Conservation (phyloP, 164 flowering plant species). For the Litsea cubeba region DNA sequence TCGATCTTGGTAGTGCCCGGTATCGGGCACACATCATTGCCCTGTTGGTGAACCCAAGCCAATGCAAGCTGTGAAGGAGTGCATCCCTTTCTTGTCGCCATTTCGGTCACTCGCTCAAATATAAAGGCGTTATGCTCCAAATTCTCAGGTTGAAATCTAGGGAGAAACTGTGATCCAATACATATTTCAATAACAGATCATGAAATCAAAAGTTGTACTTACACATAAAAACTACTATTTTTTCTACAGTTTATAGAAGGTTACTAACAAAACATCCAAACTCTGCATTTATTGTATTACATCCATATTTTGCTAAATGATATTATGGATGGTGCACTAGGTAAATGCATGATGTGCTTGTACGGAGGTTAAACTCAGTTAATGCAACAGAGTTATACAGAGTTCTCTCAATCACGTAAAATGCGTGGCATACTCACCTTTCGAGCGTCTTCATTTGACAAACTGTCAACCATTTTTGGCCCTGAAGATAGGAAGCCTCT, state of each 20-base stretch:
- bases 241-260: too few species aligned
- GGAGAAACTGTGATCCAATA: conserved; percentile 12
- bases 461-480: conserved; percentile 31
- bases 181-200: neutral
- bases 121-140: conserved; percentile 25
- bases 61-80: conserved; percentile 36
- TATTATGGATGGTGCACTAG: neutral
- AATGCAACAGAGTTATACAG: neutral
- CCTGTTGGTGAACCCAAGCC: conserved; percentile 44
- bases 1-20: conserved; percentile 53
- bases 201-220: neutral
- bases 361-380: too few species aligned
- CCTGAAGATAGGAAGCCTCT: conserved; percentile 53
- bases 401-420: too few species aligned
- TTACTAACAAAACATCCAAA: too few species aligned
- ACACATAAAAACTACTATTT: too few species aligned
- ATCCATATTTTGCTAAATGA: too few species aligned
- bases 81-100: conserved; percentile 34
- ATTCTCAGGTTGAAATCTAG: conserved; percentile 22
- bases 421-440: neutral
- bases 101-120: conserved; percentile 23
- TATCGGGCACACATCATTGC: conserved; percentile 34
- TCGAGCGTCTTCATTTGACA: neutral
- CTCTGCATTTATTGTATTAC: too few species aligned
- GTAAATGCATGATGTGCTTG: neutral